Conservation (phyloP, 139 green algal genomes). For the Closterium sp. region DNA sequence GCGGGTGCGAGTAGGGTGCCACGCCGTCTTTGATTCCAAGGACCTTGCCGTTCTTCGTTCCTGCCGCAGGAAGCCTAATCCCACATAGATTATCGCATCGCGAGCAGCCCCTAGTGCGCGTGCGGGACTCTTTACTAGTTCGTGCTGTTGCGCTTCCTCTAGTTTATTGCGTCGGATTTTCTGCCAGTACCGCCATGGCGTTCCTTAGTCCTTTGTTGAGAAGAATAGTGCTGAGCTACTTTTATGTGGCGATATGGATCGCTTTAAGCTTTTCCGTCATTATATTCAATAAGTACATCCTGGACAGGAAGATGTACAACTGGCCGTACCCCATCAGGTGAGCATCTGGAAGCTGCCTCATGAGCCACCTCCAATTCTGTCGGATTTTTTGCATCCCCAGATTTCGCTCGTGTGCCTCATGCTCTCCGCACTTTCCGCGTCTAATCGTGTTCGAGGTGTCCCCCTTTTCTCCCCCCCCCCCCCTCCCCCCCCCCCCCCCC, state of each 20-base stretch:
- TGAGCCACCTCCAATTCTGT: no score
- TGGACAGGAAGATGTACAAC: slow-evolving; percentile 52
- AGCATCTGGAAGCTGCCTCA: not conserved
- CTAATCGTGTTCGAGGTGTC: not conserved
- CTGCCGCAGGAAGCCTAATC: no score
- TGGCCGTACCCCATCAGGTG: slow-evolving; percentile 70
- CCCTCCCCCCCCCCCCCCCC: not conserved
- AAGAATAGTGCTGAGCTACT: slow-evolving; percentile 40
- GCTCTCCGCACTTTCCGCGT: not conserved
- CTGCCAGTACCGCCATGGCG: no score
- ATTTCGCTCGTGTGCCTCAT: not conserved
- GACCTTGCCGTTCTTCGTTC: no score
- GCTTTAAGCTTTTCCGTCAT: slow-evolving; percentile 26
- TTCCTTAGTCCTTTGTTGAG: slow-evolving; percentile 18
- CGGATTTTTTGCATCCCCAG: not conserved
- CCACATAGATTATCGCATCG: no score
- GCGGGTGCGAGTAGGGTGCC: no score
- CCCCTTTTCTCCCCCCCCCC: not conserved
- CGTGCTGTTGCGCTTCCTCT: no score
- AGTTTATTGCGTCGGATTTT: no score
- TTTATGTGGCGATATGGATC: slow-evolving; percentile 43
- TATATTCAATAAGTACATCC: slow-evolving; percentile 47
- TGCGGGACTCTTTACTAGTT: no score
- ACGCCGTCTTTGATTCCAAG: no score
- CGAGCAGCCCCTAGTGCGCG: no score